phyloP scores from a whole-genome alignment of 768 basidiomycete species.

The Auricularia cornea region DNA sequence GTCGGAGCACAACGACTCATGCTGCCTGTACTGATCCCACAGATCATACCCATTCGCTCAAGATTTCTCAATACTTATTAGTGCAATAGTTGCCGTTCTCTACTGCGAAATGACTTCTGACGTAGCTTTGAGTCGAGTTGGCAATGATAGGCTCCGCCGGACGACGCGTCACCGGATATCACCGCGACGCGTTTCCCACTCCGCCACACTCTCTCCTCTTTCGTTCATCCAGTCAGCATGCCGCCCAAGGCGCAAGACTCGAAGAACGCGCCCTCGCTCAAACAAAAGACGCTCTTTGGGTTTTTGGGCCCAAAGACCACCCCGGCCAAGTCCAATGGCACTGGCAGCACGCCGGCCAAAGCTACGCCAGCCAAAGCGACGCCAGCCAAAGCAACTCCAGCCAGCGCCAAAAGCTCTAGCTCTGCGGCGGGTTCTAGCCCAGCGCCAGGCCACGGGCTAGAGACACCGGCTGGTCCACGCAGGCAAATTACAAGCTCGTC shows the following conservation, averaged over 20 bases:
- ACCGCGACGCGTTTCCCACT: background rate
- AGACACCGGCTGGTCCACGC: background rate
- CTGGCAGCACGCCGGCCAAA: background rate
- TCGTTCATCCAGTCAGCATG: background rate
- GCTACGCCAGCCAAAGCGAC: background rate
- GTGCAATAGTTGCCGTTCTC: too few relatives aligned
- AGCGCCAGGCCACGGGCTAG: background rate
- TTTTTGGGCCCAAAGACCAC: constrained; percentile 44
- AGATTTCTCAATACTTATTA: too few relatives aligned
- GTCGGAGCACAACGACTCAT: too few relatives aligned
- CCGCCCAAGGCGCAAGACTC: background rate
- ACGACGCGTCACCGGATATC: too few relatives aligned
- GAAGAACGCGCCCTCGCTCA: constrained; percentile 25
- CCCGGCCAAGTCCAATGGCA: background rate
- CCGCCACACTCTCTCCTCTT: background rate
- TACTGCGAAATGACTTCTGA: too few relatives aligned
- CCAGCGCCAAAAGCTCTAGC: too few relatives aligned
- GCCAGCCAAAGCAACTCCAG: background rate
- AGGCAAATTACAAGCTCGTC: constrained; percentile 1
- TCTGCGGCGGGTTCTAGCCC: background rate
- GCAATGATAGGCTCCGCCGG: too few relatives aligned
- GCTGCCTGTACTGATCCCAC: too few relatives aligned
- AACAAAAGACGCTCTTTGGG: constrained; percentile 67
- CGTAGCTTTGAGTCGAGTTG: too few relatives aligned
- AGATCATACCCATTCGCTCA: too few relatives aligned